Conservation (phyloP, 106 monocot species). For the Dioscorea zingiberensis region DNA sequence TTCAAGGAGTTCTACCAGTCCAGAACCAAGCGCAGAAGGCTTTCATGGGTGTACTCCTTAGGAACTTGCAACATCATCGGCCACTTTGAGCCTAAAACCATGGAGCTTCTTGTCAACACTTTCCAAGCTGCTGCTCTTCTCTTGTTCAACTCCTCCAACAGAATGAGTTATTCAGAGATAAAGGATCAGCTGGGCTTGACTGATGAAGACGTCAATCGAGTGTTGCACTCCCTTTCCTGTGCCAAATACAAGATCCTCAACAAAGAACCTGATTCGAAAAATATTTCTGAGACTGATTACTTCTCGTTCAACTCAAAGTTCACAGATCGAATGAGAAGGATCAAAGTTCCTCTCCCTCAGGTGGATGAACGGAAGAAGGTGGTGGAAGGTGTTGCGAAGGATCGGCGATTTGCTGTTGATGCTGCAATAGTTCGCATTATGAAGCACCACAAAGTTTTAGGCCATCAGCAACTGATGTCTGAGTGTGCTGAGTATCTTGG, state of each 20-base stretch:
- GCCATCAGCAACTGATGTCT: slow-evolving; percentile 71
- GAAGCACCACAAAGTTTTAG: slow-evolving; percentile 79
- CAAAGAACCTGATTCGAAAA: slow-evolving; percentile 76
- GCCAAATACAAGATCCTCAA: slow-evolving; percentile 82
- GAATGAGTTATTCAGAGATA: slow-evolving; percentile 79
- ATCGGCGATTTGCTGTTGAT: slow-evolving; percentile 78
- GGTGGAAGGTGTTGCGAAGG: slow-evolving; percentile 75
- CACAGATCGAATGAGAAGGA: slow-evolving; percentile 81
- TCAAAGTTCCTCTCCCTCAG: slow-evolving; percentile 89
- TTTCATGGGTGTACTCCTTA: slow-evolving; percentile 12
- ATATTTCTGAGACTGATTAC: slow-evolving; percentile 55
- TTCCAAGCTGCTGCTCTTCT: slow-evolving; percentile 61
- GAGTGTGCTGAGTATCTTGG: slow-evolving; percentile 89
- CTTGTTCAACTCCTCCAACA: slow-evolving; percentile 75
- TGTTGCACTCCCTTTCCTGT: slow-evolving; percentile 95
- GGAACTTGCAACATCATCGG: slow-evolving; percentile 77
- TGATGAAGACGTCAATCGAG: slow-evolving; percentile 70
- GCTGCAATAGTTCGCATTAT: slow-evolving; percentile 89
- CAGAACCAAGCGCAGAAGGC: slow-evolving; percentile 3
- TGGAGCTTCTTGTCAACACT: slow-evolving; percentile 60
- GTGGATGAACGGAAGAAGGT: slow-evolving; percentile 81
- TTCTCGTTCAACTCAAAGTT: slow-evolving; percentile 95
- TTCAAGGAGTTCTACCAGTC: slow-evolving; percentile 7
- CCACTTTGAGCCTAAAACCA: slow-evolving; percentile 67
- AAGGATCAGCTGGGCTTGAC: slow-evolving; percentile 62